Evolutionary conservation across 192 early-diverging fungal species (phyloP).

Genomic region (Bifiguratus adelaidae): DNA sequence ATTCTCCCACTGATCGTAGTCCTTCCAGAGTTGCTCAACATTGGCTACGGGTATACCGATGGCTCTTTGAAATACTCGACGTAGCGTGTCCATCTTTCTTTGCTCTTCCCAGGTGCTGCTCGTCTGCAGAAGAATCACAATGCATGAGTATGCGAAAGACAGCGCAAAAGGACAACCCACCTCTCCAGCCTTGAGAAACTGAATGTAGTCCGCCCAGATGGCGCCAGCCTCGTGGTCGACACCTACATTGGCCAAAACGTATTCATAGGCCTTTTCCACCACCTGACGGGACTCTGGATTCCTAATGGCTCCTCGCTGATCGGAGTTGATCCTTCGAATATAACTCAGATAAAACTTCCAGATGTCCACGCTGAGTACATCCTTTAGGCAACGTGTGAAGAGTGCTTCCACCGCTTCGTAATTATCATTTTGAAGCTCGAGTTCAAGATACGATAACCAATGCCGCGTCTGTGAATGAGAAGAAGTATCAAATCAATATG

Average conservation of each 20-base stretch:
- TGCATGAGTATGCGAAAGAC: neutral
- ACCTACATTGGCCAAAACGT: conserved; percentile 80
- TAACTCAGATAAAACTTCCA: conserved; percentile 88
- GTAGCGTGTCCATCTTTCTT: conserved; percentile 76
- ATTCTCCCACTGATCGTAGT: conserved; percentile 91
- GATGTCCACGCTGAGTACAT: conserved; percentile 76
- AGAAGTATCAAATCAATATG: neutral
- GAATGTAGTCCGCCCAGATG: conserved; percentile 85
- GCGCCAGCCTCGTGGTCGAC: conserved; percentile 77
- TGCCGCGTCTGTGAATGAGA: conserved; percentile 39
- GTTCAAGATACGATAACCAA: conserved; percentile 69
- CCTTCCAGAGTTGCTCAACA: conserved; percentile 90
- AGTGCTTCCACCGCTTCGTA: conserved; percentile 72
- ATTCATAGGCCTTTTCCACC: conserved; percentile 80
- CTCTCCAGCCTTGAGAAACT: conserved; percentile 66
- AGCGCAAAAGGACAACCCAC: neutral
- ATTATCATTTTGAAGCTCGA: conserved; percentile 70
- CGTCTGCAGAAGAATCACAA: conserved; percentile 22
- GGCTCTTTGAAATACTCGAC: conserved; percentile 76
- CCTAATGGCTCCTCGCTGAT: conserved; percentile 30
- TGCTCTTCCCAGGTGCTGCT: conserved; percentile 78
- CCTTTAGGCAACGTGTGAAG: conserved; percentile 70
- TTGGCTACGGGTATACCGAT: conserved; percentile 80
- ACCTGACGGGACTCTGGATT: conserved; percentile 50
- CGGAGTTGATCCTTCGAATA: conserved; percentile 62